Percentiles rank a stretch among this genome's conserved stretches.
Evolutionary conservation across 805 yeast species (phyloP).

Genomic region (Wickerhamomyces kurtzmanii): DNA sequence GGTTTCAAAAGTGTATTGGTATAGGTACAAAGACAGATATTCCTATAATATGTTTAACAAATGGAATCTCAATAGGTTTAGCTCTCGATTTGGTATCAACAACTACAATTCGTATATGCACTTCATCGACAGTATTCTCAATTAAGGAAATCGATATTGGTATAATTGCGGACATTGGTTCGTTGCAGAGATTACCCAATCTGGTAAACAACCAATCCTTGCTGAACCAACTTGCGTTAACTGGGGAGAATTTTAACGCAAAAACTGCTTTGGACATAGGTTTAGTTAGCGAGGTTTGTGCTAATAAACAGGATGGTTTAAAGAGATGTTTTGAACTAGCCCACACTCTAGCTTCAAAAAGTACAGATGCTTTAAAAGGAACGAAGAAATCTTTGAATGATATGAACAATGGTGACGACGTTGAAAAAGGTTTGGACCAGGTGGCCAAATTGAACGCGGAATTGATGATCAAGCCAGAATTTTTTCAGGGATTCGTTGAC

Average conservation of each 20-base stretch:
- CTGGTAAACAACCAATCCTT: constrained; percentile 45
- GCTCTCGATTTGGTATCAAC: constrained; percentile 60
- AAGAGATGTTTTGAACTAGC: constrained; percentile 42
- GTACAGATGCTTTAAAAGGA: constrained; percentile 55
- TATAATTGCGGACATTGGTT: constrained; percentile 72
- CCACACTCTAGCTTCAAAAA: constrained; percentile 29
- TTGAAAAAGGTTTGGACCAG: constrained; percentile 36
- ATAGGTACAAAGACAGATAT: constrained; percentile 36
- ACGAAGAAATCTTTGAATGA: constrained; percentile 46
- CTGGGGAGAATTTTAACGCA: constrained; percentile 47
- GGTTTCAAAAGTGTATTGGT: constrained; percentile 49
- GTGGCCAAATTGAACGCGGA: constrained; percentile 44
- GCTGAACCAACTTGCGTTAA: constrained; percentile 49
- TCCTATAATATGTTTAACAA: constrained; percentile 59
- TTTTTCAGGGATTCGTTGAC: constrained; percentile 4
- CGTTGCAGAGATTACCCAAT: constrained; percentile 55
- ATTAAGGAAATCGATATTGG: constrained; percentile 69
- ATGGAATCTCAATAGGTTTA: constrained; percentile 58
- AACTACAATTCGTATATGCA: constrained; percentile 45
- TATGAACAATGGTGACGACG: constrained; percentile 23
- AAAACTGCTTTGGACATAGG: constrained; percentile 51
- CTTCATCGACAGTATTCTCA: constrained; percentile 41
- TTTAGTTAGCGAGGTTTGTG: constrained; percentile 36
- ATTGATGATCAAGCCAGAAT: constrained; percentile 8
- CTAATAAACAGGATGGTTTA: constrained; percentile 38